Evolutionary conservation across 129 eudicot genomes (phyloP).

Genomic region (Erigeron canadensis): DNA sequence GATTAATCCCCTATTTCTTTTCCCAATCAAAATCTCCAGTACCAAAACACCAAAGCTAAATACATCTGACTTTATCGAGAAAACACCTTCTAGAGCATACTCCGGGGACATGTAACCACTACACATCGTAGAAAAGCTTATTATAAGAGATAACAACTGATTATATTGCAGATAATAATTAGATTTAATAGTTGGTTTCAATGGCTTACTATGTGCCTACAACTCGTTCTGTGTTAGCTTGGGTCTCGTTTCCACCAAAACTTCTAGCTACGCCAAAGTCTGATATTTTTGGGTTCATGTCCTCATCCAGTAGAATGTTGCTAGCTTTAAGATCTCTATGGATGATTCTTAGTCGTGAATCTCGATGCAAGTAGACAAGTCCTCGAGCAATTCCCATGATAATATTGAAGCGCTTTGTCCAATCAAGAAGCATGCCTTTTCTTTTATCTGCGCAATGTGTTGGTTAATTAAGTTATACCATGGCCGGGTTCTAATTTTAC

Average conservation of each 20-base stretch:
- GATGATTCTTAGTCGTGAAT: background rate
- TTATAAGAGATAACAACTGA: background rate
- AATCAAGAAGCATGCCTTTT: slow-evolving; percentile 7
- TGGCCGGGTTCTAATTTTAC: background rate
- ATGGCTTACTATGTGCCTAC: slow-evolving; percentile 2
- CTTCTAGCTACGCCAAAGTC: background rate
- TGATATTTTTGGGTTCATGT: slow-evolving; percentile 2
- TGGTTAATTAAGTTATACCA: too few species aligned
- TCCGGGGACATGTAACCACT: slow-evolving; percentile 17
- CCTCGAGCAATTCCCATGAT: slow-evolving; percentile 11
- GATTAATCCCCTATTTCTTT: background rate
- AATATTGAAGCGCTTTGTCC: slow-evolving; percentile 5
- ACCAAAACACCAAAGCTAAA: slow-evolving; percentile 17
- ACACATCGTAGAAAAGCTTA: background rate
- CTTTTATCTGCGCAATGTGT: background rate
- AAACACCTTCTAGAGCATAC: slow-evolving; percentile 7
- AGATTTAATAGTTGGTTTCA: background rate
- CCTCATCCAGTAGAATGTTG: background rate
- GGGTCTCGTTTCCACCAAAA: slow-evolving; percentile 1
- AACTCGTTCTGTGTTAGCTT: background rate
- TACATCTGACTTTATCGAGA: slow-evolving; percentile 5
- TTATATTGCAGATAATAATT: background rate
- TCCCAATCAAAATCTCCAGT: slow-evolving; percentile 8
- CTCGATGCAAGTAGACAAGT: slow-evolving; percentile 8
- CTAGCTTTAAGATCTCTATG: slow-evolving; percentile 4